Evolutionary conservation across 2,329 filamentous ascomycete genomes (phyloP).

Genomic region (Alternaria brassicicola): DNA sequence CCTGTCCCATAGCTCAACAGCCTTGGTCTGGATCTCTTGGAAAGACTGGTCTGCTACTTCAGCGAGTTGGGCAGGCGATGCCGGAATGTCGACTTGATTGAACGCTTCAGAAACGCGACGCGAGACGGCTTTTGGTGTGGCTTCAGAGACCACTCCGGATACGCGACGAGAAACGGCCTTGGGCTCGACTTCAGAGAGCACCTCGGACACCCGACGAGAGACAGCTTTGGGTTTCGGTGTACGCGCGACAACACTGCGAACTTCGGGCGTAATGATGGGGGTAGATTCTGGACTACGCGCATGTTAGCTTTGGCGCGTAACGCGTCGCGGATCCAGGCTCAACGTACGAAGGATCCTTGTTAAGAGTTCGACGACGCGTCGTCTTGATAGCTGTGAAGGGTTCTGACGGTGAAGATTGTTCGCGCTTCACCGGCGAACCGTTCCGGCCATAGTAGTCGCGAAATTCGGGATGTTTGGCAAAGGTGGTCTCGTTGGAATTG

Average conservation of each 20-base stretch:
- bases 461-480: slow-evolving; percentile 68
- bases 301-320: slow-evolving; percentile 34
- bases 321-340: slow-evolving; percentile 25
- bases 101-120: slow-evolving; percentile 64
- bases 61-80: slow-evolving; percentile 68
- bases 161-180: slow-evolving; percentile 50
- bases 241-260: slow-evolving; percentile 46
- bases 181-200: slow-evolving; percentile 27
- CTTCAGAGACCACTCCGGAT: background rate
- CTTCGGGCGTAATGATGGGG: slow-evolving; percentile 44
- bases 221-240: slow-evolving; percentile 43
- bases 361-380: slow-evolving; percentile 43
- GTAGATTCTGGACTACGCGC: slow-evolving; percentile 49
- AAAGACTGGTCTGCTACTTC: slow-evolving; percentile 71
- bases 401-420: slow-evolving; percentile 45
- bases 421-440: slow-evolving; percentile 61
- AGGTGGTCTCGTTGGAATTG: slow-evolving; percentile 68
- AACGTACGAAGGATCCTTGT: slow-evolving; percentile 44
- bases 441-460: slow-evolving; percentile 75
- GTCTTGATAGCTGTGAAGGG: slow-evolving; percentile 41
- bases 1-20: slow-evolving; percentile 67
- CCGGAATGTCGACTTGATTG: slow-evolving; percentile 64
- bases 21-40: slow-evolving; percentile 71
- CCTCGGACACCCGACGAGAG: slow-evolving; percentile 47
- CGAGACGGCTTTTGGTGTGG: slow-evolving; percentile 42